Evolutionary conservation across 805 yeast species (phyloP).

Genomic region (Saturnispora saitoi): DNA sequence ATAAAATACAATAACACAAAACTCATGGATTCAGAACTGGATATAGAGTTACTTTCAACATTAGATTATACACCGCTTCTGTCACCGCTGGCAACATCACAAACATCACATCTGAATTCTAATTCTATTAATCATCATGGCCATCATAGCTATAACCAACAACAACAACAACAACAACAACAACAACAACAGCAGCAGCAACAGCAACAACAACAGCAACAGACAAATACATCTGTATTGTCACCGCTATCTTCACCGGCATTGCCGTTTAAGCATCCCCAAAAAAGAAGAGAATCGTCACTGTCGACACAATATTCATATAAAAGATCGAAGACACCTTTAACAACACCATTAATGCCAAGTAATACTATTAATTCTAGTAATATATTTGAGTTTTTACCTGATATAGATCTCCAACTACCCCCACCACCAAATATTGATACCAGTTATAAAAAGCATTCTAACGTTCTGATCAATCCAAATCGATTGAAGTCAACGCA

Average conservation of each 20-base stretch:
- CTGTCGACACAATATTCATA: slow-evolving; percentile 5
- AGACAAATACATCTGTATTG: slow-evolving; percentile 20
- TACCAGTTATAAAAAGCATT: slow-evolving; percentile 18
- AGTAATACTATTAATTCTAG: not conserved
- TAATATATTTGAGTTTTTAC: not conserved
- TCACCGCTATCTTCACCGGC: slow-evolving; percentile 65
- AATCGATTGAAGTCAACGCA: slow-evolving; percentile 24
- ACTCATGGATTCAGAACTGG: slow-evolving; percentile 6
- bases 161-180: slow-evolving; percentile 10
- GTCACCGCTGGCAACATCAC: slow-evolving; percentile 46
- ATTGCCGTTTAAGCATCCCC: slow-evolving; percentile 34
- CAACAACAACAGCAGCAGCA: slow-evolving; percentile 6
- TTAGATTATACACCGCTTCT: slow-evolving; percentile 67
- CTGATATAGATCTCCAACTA: slow-evolving; percentile 5
- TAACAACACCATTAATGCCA: slow-evolving; percentile 15
- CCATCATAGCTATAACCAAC: not conserved
- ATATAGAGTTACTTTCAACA: slow-evolving; percentile 37
- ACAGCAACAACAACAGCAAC: slow-evolving; percentile 5
- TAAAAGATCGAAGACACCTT: slow-evolving; percentile 6
- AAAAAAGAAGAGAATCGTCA: slow-evolving; percentile 14
- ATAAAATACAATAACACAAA: too few relatives aligned
- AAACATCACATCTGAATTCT: not conserved
- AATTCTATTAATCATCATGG: too few relatives aligned
- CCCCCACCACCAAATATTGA: slow-evolving; percentile 17
- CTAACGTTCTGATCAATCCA: slow-evolving; percentile 27